Percentiles rank a stretch among this genome's conserved stretches.
These are phyloP conservation scores for Vanrija pseudolonga DNA, from an alignment of 1,284 basidiomycete genomes.

Conservation along the genomic window DNA sequence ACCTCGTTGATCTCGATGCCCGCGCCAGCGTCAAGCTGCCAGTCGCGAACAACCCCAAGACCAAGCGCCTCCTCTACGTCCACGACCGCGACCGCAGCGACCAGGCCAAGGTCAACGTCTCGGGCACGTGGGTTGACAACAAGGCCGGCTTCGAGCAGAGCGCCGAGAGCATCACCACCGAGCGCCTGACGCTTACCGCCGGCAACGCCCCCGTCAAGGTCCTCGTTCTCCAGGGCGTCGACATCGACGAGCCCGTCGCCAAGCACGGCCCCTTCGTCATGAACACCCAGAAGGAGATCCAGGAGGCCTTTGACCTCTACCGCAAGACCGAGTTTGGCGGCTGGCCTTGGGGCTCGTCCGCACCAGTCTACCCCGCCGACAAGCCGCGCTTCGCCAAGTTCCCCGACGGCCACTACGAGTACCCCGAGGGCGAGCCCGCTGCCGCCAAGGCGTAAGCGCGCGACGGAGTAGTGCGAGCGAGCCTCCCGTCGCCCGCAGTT, in stretches of 20 bases:
- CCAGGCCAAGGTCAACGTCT: slow-evolving; percentile 6
- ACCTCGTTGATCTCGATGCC: slow-evolving; percentile 14
- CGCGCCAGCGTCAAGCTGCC: slow-evolving; percentile 11
- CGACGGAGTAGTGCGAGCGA: too few species aligned
- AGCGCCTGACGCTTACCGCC: slow-evolving; percentile 7
- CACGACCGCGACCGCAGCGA: background rate
- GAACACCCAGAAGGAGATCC: slow-evolving; percentile 15
- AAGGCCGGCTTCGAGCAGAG: slow-evolving; percentile 3
- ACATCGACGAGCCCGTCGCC: slow-evolving; percentile 16
- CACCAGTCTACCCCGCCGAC: slow-evolving; percentile 2
- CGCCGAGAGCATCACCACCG: background rate
- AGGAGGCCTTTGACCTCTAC: slow-evolving; percentile 12
- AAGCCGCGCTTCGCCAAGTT: slow-evolving; percentile 10
- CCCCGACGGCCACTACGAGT: slow-evolving; percentile 9
- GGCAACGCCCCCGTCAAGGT: background rate
- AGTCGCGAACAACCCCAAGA: slow-evolving; percentile 3
- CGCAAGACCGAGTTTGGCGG: slow-evolving; percentile 12
- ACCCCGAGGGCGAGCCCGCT: slow-evolving; percentile 1
- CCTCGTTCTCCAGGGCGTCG: slow-evolving; percentile 15
- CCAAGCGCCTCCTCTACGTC: slow-evolving; percentile 14
- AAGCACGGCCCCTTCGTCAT: slow-evolving; percentile 17
- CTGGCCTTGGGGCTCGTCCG: slow-evolving; percentile 6
- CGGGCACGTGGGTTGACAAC: slow-evolving; percentile 6
- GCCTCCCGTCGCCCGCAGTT: too few species aligned
- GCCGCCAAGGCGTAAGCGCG: background rate